A percentile compares a stretch with the other conserved stretches of the same genome.
phyloP scores from a whole-genome alignment of 2,329 filamentous ascomycete species.

The Cladosporium halotolerans region DNA sequence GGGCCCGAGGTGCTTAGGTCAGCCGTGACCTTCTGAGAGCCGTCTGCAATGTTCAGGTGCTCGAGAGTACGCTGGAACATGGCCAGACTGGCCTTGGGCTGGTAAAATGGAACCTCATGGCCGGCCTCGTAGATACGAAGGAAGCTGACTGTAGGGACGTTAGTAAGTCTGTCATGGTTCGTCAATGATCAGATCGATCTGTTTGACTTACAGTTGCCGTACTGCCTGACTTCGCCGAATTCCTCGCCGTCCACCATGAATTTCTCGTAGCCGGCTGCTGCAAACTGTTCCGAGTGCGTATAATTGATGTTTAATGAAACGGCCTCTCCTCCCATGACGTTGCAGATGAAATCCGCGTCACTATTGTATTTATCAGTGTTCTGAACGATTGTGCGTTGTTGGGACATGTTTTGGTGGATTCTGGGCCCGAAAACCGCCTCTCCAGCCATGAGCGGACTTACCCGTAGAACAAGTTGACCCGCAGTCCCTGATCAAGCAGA shows the following conservation, averaged over 20 bases:
- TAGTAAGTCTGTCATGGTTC: neutral
- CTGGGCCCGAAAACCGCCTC: conserved; percentile 23
- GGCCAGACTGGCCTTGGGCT: conserved; percentile 31
- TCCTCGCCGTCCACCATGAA: conserved; percentile 34
- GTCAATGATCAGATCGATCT: neutral
- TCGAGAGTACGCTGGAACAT: conserved; percentile 27
- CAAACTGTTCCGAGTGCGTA: conserved; percentile 28
- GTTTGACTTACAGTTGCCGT: conserved; percentile 20
- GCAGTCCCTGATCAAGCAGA: conserved; percentile 36
- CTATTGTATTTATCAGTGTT: no score
- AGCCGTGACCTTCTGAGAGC: conserved; percentile 29
- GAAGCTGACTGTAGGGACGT: conserved; percentile 18
- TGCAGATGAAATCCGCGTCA: no score
- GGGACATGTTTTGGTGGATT: no score
- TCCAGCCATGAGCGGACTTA: conserved; percentile 33
- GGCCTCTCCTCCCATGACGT: no score
- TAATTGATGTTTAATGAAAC: conserved; percentile 32
- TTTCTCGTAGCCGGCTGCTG: conserved; percentile 25
- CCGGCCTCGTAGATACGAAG: conserved; percentile 33
- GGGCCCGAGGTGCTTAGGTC: conserved; percentile 29
- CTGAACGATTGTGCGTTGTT: no score
- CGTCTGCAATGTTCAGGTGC: conserved; percentile 32
- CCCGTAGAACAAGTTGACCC: conserved; percentile 37
- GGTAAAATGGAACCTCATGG: conserved; percentile 38
- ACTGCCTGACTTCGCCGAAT: conserved; percentile 35